A percentile compares a stretch with the other conserved stretches of the same genome.
Evolutionary conservation across 1,284 basidiomycete species (phyloP).

Genomic region (Trichosporon ovoides): DNA sequence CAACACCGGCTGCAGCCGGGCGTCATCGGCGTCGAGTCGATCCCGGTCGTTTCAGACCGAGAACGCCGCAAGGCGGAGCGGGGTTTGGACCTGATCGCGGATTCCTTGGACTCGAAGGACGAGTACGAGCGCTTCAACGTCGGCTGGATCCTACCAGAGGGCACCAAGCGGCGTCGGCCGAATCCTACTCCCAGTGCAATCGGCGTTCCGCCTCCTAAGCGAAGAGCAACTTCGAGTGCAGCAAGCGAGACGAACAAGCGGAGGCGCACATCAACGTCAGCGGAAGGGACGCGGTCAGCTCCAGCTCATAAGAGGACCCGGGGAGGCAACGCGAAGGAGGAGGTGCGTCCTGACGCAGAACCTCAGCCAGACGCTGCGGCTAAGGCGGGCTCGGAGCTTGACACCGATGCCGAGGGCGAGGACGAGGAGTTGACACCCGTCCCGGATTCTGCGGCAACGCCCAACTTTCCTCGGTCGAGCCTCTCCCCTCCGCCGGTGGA

Average conservation of each 20-base stretch:
- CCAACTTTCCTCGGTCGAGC: constrained; percentile 3
- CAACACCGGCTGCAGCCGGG: constrained; percentile 28
- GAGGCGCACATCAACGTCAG: background rate
- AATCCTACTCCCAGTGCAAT: background rate
- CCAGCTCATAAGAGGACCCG: constrained; percentile 14
- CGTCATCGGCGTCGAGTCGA: constrained; percentile 35
- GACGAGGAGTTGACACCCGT: constrained; percentile 19
- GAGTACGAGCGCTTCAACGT: constrained; percentile 78
- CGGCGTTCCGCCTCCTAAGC: background rate
- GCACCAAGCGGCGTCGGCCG: constrained; percentile 52
- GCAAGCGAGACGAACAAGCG: background rate
- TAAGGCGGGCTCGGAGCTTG: background rate
- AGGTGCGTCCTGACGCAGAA: constrained; percentile 22
- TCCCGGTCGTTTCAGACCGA: constrained; percentile 44
- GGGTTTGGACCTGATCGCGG: constrained; percentile 51
- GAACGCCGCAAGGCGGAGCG: constrained; percentile 42
- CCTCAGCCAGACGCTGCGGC: background rate
- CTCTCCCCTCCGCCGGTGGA: constrained; percentile 9
- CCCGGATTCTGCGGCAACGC: constrained; percentile 7
- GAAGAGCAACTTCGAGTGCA: background rate
- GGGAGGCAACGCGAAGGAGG: constrained; percentile 29
- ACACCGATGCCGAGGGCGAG: constrained; percentile 48
- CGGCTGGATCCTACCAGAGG: constrained; percentile 82
- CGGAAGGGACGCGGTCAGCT: background rate
- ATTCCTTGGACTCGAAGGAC: constrained; percentile 63